Percentiles rank a stretch among this genome's conserved stretches.
These are phyloP conservation scores for Odontarrhena argentea DNA, from an alignment of 345 rosid genomes.

Conservation along the genomic window DNA sequence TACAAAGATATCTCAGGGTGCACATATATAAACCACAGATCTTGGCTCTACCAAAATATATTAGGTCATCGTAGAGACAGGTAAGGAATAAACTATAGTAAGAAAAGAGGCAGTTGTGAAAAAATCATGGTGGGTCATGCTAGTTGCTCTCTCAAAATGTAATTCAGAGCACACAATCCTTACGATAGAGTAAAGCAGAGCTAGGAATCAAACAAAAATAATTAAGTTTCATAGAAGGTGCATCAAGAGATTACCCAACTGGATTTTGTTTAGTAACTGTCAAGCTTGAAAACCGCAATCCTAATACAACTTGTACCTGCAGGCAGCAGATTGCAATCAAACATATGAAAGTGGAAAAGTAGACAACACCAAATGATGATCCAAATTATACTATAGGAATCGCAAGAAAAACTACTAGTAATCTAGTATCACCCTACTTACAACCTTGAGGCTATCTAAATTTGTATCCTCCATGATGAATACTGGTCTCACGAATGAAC, in stretches of 20 bases:
- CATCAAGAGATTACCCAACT: conserved; percentile 63
- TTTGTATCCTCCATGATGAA: conserved; percentile 24
- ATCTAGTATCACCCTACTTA: conserved; percentile 17
- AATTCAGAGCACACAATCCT: conserved; percentile 21
- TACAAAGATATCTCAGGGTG: conserved; percentile 27
- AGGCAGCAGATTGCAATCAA: conserved; percentile 31
- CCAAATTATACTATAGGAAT: conserved; percentile 19
- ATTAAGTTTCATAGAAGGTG: conserved; percentile 25
- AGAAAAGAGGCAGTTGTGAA: conserved; percentile 9
- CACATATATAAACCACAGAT: conserved; percentile 20
- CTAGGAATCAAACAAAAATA: conserved; percentile 16
- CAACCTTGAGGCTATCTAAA: conserved; percentile 19
- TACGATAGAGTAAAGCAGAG: conserved; percentile 8
- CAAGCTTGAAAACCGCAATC: conserved; percentile 86
- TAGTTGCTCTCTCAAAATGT: conserved; percentile 19
- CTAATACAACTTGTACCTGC: conserved; percentile 63
- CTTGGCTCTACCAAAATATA: neutral
- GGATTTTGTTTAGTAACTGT: conserved; percentile 70
- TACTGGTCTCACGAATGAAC: conserved; percentile 18
- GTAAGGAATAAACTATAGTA: conserved; percentile 15
- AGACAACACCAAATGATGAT: conserved; percentile 21
- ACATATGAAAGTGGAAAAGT: conserved; percentile 33
- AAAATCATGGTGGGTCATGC: conserved; percentile 9
- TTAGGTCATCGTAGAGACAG: conserved; percentile 10
- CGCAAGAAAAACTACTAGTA: conserved; percentile 10